Evolutionary conservation across 2,329 filamentous ascomycete genomes (phyloP).

Genomic region (Cercospora sojina): DNA sequence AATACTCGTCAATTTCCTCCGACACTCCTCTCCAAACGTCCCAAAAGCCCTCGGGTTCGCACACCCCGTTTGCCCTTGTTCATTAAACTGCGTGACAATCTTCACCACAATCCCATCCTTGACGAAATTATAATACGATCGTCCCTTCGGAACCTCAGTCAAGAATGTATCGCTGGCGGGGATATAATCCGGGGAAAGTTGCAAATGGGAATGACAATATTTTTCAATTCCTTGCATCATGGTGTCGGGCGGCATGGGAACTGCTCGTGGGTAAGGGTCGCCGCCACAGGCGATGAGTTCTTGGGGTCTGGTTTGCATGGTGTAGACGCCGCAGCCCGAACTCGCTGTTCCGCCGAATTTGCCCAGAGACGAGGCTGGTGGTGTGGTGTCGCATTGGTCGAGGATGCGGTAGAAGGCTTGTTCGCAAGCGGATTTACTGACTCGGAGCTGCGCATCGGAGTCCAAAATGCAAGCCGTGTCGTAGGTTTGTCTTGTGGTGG

Average conservation of each 20-base stretch:
- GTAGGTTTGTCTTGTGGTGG: conserved; percentile 1
- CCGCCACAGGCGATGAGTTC: conserved; percentile 20
- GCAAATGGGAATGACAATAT: conserved; percentile 13
- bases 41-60: conserved; percentile 9
- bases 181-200: conserved; percentile 12
- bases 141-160: conserved; percentile 6
- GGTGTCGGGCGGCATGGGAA: background rate
- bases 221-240: conserved; percentile 13
- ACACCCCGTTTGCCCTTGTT: conserved; percentile 16
- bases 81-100: conserved; percentile 18
- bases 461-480: conserved; percentile 8
- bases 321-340: conserved; percentile 14
- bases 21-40: conserved; percentile 17
- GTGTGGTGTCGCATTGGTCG: conserved; percentile 13
- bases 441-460: background rate
- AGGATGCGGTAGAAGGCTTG: conserved; percentile 18
- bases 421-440: conserved; percentile 10
- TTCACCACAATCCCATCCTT: background rate
- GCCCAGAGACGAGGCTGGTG: background rate
- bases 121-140: conserved; percentile 15
- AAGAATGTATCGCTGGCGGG: conserved; percentile 6
- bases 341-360: conserved; percentile 15
- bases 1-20: conserved; percentile 12
- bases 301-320: conserved; percentile 7
- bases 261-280: conserved; percentile 16